phyloP scores from a whole-genome alignment of 345 rosid species.

The Hypericum perforatum region DNA sequence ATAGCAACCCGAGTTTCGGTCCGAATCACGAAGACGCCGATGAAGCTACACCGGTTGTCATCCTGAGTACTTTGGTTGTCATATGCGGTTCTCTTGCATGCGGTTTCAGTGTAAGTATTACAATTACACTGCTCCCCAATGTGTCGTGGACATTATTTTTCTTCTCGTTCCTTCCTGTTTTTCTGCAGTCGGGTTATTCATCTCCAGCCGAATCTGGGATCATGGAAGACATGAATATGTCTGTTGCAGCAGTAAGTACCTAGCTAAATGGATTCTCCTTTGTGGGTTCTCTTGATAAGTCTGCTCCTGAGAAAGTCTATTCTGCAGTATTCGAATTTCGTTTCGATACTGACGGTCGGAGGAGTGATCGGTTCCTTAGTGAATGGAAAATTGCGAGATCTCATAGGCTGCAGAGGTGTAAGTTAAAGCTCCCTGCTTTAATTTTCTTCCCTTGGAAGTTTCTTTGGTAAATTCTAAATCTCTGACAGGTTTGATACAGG shows the following conservation, averaged over 20 bases:
- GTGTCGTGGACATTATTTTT: too few species aligned
- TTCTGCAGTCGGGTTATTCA: too few species aligned
- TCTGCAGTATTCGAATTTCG: slow-evolving; percentile 17
- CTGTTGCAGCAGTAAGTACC: not conserved
- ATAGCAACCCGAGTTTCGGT: too few species aligned
- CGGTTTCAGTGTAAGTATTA: too few species aligned
- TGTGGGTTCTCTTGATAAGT: not conserved
- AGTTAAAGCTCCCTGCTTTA: not conserved
- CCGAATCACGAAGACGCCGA: too few species aligned
- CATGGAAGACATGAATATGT: not conserved
- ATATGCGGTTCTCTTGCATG: too few species aligned
- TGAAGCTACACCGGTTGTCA: too few species aligned
- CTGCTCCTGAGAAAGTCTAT: too few species aligned
- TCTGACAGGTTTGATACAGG: not conserved
- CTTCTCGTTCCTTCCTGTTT: too few species aligned
- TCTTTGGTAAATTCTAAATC: not conserved
- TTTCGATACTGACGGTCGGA: slow-evolving; percentile 17
- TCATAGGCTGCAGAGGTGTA: slow-evolving; percentile 25
- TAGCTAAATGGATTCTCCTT: not conserved
- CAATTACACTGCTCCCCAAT: too few species aligned
- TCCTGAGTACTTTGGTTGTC: too few species aligned
- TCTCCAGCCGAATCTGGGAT: not conserved
- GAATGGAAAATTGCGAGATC: slow-evolving; percentile 15
- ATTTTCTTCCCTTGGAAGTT: not conserved
- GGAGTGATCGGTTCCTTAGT: slow-evolving; percentile 17